Conservation (phyloP, 139 green algal genomes). For the Zygnema circumcarinatum region DNA sequence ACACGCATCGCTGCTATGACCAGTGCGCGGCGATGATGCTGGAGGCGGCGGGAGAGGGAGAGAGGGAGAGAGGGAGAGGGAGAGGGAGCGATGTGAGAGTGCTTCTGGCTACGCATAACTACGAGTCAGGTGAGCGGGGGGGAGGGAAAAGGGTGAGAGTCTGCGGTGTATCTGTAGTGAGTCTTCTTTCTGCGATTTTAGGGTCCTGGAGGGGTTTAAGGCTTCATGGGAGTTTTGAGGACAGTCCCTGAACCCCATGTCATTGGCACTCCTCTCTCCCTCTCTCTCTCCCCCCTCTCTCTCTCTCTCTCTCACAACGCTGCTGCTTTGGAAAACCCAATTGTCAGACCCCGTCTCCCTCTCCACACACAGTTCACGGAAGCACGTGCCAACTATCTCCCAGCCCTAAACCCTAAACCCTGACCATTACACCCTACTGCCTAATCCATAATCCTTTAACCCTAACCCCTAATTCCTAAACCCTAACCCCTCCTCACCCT, state of each 20-base stretch:
- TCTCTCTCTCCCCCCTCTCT: background rate
- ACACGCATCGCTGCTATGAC: slow-evolving; percentile 54
- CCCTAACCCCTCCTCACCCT: too few species aligned
- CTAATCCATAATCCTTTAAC: too few species aligned
- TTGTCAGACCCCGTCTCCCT: background rate
- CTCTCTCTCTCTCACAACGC: background rate
- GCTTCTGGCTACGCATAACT: slow-evolving; percentile 57
- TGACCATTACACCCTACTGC: too few species aligned
- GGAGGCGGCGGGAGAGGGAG: background rate
- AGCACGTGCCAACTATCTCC: too few species aligned
- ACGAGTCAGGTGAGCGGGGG: slow-evolving; percentile 20
- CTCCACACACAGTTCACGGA: too few species aligned
- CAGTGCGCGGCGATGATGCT: slow-evolving; percentile 50
- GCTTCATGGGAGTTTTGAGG: too few species aligned
- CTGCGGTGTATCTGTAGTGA: background rate
- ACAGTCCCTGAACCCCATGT: too few species aligned
- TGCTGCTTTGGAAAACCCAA: too few species aligned
- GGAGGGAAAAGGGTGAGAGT: background rate
- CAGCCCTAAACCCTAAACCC: too few species aligned
- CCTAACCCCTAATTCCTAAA: too few species aligned
- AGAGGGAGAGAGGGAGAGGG: background rate
- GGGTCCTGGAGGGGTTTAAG: too few species aligned
- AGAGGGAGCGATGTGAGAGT: background rate
- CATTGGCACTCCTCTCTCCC: background rate
- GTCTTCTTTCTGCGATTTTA: background rate